These are phyloP conservation scores for Eragrostis curvula DNA, from an alignment of 176 grass and related monocot species.

Conservation along the genomic window DNA sequence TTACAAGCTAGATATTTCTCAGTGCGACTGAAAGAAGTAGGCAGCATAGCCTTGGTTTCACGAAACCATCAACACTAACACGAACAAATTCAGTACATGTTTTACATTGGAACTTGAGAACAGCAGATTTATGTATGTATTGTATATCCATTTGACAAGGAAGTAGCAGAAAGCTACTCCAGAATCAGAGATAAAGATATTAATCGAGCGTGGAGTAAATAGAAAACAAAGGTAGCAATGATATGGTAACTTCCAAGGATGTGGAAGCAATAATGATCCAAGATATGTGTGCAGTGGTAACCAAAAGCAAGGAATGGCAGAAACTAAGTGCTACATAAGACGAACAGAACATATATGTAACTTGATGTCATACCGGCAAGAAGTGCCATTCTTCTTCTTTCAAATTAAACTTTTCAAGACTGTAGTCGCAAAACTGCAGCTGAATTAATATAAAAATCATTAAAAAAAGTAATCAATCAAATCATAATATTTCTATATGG, in stretches of 20 bases:
- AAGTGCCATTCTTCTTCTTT: conserved; percentile 82
- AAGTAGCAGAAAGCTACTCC: conserved; percentile 1
- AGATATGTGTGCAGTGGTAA: background rate
- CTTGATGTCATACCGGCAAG: conserved; percentile 50
- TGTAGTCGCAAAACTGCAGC: conserved; percentile 72
- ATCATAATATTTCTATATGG: conserved; percentile 11
- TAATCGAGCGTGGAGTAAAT: background rate
- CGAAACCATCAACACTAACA: background rate
- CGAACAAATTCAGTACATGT: background rate
- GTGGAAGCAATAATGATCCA: background rate
- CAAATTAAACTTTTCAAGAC: conserved; percentile 69
- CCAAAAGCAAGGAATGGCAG: conserved; percentile 7
- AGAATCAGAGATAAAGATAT: background rate
- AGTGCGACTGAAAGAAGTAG: background rate
- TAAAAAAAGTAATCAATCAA: conserved; percentile 48
- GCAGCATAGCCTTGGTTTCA: background rate
- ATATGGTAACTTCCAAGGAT: background rate
- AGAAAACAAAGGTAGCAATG: no score
- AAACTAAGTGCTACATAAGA: background rate
- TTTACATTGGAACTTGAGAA: background rate
- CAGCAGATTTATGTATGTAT: background rate
- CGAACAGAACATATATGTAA: background rate
- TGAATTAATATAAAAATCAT: conserved; percentile 48
- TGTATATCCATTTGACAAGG: background rate
- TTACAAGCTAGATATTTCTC: background rate